Percentiles rank a stretch among this genome's conserved stretches.
Conservation (phyloP, 495 filamentous ascomycete genomes). For the Penicillium silybi region DNA sequence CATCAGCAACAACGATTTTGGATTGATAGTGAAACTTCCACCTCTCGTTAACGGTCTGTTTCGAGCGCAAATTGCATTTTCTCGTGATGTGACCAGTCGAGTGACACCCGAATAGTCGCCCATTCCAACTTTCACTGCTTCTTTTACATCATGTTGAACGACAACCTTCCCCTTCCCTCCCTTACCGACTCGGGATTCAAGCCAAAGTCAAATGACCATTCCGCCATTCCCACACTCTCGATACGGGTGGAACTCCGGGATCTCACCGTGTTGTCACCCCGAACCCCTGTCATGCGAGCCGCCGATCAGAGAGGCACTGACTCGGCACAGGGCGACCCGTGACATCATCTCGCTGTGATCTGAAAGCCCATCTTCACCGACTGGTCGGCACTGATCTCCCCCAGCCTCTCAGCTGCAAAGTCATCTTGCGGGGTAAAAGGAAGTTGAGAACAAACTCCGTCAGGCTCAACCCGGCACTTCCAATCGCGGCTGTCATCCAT, state of each 20-base stretch:
- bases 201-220: not conserved
- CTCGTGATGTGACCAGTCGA: no score
- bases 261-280: not conserved
- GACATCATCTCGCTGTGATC: constrained; percentile 3
- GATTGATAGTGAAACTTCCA: no score
- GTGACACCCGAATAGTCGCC: no score
- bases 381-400: constrained; percentile 7
- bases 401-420: not conserved
- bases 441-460: not conserved
- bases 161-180: not conserved
- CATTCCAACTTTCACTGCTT: no score
- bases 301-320: constrained; percentile 2
- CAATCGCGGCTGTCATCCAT: not conserved
- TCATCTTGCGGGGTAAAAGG: constrained; percentile 1
- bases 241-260: not conserved
- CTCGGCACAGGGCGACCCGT: not conserved
- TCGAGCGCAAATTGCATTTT: no score
- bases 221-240: not conserved
- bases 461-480: not conserved
- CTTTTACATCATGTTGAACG: no score
- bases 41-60: no score
- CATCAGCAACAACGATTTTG: no score
- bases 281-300: constrained; percentile 3
- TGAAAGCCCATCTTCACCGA: constrained; percentile 2
- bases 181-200: not conserved